Evolutionary conservation across 306 rosid species (phyloP).

Genomic region (Quercus wislizeni): DNA sequence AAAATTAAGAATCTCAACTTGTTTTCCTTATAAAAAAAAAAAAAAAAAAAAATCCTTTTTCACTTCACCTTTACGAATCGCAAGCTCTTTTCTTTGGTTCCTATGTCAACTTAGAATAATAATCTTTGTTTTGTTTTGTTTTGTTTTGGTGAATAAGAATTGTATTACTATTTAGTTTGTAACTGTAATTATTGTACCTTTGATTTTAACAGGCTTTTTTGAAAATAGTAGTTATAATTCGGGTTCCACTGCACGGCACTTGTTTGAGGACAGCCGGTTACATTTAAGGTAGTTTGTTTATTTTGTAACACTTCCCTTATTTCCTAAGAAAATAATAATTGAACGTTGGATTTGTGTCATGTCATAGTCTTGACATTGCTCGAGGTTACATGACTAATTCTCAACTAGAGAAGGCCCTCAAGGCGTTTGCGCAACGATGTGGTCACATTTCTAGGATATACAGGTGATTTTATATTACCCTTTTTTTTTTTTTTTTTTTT

Average conservation of each 20-base stretch:
- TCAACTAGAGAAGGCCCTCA: slow-evolving; percentile 70
- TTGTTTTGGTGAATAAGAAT: not conserved
- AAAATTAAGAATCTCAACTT: not conserved
- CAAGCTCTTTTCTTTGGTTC: no score
- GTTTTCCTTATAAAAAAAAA: no score
- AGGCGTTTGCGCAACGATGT: slow-evolving; percentile 63
- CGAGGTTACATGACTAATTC: slow-evolving; percentile 78
- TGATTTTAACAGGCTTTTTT: slow-evolving; percentile 36
- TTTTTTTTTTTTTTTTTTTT: not conserved
- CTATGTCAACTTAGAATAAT: not conserved
- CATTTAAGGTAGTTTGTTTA: slow-evolving; percentile 39
- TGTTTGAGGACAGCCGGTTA: slow-evolving; percentile 38
- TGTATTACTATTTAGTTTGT: slow-evolving; percentile 7
- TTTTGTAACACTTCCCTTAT: slow-evolving; percentile 17
- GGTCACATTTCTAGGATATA: slow-evolving; percentile 83
- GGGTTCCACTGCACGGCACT: slow-evolving; percentile 42
- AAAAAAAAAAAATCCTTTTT: no score
- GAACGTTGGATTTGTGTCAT: not conserved
- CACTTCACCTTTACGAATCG: no score
- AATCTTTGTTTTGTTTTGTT: no score
- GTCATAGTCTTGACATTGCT: slow-evolving; percentile 38
- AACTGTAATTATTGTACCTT: slow-evolving; percentile 10
- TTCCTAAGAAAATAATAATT: not conserved
- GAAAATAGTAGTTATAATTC: slow-evolving; percentile 12
- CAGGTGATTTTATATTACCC: slow-evolving; percentile 66